Conservation (phyloP, 805 yeast genomes). For the Tetrapisispora phaffii region DNA sequence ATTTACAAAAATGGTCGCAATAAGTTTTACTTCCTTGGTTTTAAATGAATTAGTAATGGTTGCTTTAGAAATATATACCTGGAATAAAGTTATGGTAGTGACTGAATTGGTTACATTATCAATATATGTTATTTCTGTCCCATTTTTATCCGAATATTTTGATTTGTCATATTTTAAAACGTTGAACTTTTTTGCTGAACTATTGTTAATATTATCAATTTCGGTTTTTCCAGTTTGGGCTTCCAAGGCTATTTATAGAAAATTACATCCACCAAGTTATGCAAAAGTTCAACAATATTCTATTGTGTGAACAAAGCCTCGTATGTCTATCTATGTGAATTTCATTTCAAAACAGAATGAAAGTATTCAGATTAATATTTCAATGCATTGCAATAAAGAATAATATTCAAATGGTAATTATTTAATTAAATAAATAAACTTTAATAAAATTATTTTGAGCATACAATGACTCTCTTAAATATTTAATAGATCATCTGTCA, state of each 20-base stretch:
- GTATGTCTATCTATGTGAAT: not conserved
- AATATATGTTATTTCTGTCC: constrained; percentile 64
- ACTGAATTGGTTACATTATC: constrained; percentile 62
- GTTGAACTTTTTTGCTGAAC: constrained; percentile 59
- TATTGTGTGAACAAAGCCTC: constrained; percentile 24
- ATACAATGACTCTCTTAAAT: no score
- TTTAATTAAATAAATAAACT: no score
- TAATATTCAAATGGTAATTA: not conserved
- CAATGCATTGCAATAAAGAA: not conserved
- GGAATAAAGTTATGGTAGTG: constrained; percentile 71
- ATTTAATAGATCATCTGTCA: not conserved
- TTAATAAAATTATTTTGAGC: no score
- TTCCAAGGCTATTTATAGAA: constrained; percentile 63
- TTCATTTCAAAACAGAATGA: no score
- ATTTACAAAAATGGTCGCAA: constrained; percentile 72
- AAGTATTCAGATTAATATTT: not conserved
- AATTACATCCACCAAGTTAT: constrained; percentile 84
- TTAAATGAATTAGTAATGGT: constrained; percentile 90
- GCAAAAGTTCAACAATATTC: constrained; percentile 81
- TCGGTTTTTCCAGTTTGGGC: constrained; percentile 88
- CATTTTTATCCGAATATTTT: constrained; percentile 78
- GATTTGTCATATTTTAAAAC: constrained; percentile 54
- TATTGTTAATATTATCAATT: constrained; percentile 48
- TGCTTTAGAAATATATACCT: constrained; percentile 82
- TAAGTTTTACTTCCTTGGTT: constrained; percentile 71